Percentiles rank a stretch among this genome's conserved stretches.
Conservation (phyloP, 2,329 filamentous ascomycete species). For the Teratosphaeria epicoccoides region DNA sequence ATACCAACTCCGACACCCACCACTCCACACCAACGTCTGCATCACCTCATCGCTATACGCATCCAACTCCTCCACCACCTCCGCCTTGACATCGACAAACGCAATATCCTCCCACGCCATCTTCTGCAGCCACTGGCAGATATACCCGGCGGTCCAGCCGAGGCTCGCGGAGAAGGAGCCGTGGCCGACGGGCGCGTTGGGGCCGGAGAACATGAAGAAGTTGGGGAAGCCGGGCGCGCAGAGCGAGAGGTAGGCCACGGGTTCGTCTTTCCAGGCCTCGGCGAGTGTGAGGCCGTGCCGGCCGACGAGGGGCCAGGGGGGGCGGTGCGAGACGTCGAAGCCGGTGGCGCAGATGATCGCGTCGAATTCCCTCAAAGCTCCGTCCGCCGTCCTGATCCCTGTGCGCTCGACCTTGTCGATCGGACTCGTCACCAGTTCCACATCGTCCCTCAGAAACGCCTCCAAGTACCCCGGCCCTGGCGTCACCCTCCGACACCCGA, state of each 20-base stretch:
- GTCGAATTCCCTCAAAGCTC: conserved; percentile 28
- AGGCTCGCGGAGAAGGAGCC: conserved; percentile 13
- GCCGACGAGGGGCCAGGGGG: conserved; percentile 28
- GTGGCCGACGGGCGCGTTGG: conserved; percentile 14
- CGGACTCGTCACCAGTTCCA: conserved; percentile 17
- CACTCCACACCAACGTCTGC: conserved; percentile 23
- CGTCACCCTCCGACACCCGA: conserved; percentile 40
- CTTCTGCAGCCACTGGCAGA: conserved; percentile 23
- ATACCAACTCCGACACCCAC: conserved; percentile 23
- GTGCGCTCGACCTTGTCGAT: conserved; percentile 15
- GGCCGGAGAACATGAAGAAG: conserved; percentile 18
- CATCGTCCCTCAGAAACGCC: conserved; percentile 23
- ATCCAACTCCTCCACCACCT: conserved; percentile 21
- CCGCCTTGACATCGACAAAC: conserved; percentile 16
- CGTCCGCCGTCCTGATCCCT: conserved; percentile 25
- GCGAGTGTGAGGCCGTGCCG: conserved; percentile 22
- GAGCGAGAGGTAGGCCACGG: conserved; percentile 10
- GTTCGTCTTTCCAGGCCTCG: conserved; percentile 20
- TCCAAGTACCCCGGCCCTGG: conserved; percentile 36
- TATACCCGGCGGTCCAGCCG: conserved; percentile 18
- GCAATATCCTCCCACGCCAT: conserved; percentile 22
- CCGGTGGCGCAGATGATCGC: conserved; percentile 39
- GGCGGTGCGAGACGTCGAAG: conserved; percentile 28
- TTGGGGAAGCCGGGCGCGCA: conserved; percentile 16
- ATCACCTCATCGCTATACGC: conserved; percentile 23